Evolutionary conservation across 495 filamentous ascomycete genomes (phyloP), one percentile per base, ranked within the genome.

Genomic region (Talaromyces adpressus): DNA sequence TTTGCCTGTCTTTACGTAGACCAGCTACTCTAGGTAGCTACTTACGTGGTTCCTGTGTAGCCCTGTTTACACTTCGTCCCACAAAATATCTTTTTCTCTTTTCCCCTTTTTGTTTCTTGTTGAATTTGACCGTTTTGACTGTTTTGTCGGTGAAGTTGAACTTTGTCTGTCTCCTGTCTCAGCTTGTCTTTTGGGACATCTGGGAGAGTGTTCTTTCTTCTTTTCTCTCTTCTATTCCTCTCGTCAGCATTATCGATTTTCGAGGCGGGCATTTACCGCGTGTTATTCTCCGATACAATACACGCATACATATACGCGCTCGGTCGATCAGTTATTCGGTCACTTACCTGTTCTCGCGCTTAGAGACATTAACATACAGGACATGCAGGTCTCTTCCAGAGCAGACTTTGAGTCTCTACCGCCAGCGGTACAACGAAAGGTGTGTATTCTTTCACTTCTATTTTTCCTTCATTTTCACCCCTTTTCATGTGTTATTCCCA

Each of bases 361-460:
- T 30, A 9, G 22, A 56, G 22, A 8, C 27, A 27, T 9, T 23
- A 56, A 27, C 52, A 65, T 66, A 63, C 62, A 64, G 30, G 57
- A 63, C 14, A 41, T 66, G 51, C 52, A 59, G 14, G 45, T 47
- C 32, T 65, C 63, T 8, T 64, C 63, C 23, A 63, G 68, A 62
- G 66, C 69, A 53, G 72, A 74, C 34, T 71, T 75, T 57, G 70
- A 74, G 53, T 73, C 71, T 62, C 66, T 78, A 20, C 74, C 73
- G 32, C 74, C 72, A 8, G 70, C 70, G 9, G 65, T 76, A n/a
- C 64, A 68, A 69, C 63, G 73, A 65, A 78, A 76, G 70, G 74
- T 78, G 70, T 27, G 54, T 59, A 41, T 27, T 59, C 9, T 59
- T 12, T 6, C 32, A n/a, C 20, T 39, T 41, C 27, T 25, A 9